Evolutionary conservation across 2,329 filamentous ascomycete genomes (phyloP), one percentile per base, ranked within the genome.

Genomic region (Hypoxylon sp.): DNA sequence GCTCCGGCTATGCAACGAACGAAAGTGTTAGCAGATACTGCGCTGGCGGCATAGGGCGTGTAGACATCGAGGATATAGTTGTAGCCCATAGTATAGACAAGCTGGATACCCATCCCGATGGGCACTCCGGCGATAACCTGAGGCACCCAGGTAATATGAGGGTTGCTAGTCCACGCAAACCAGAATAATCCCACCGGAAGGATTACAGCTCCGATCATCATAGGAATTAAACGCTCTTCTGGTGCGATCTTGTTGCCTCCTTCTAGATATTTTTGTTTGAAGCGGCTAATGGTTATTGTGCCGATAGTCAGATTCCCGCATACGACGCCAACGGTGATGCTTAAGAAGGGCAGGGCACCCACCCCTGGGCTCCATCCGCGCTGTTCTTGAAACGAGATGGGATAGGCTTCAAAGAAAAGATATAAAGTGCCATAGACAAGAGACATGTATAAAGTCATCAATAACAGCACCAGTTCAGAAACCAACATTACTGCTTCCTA

Each of bases 141-240:
- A 22, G 48, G 47, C 8, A 54, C 48, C 59, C 59, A 62, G 10
- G 33, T 46, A n/a, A 62, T 62, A 22, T 53, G 4, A 17, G 59
- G 59, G 24, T n/a, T 26, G 17, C 35, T 54, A 1, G 59, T 62
- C 59, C 59, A 62, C 19, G 59, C 59, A 26, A 62, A 62, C 59
- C 59, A 62, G 48, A 62, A 62, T 14, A 39, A 26, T 13, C 46
- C 59, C 4, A 29, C 19, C 19, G 31, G 31, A 17, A 50, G 19
- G 13, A 39, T 14, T 13, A 29, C 26, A 11, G 29, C 33, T 17
- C 26, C 53, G 8, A 61, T 29, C 14, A 53, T 47, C 46, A 62
- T 54, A 35, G 59, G 24, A 17, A 44, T 42, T 11, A 42, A 19
- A 14, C 39, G 35, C 8, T 57, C 53, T 26, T 57, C 37, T 3